These are phyloP conservation scores for Thyridium curvatum DNA, from an alignment of 2,329 filamentous ascomycete genomes.

Conservation along the genomic window DNA sequence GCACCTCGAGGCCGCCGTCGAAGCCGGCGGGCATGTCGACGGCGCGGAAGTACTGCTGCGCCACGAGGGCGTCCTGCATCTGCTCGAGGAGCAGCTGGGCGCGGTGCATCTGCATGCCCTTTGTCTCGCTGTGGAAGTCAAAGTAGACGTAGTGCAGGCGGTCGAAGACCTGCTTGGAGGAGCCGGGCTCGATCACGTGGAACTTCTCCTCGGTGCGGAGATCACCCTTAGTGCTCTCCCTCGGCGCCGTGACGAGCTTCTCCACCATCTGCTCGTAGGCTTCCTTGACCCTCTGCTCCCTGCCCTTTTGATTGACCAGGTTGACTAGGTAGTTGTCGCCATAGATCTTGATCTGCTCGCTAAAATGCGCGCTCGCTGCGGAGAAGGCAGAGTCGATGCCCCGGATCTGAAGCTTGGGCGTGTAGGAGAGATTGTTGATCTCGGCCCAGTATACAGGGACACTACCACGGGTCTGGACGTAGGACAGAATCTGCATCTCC, in stretches of 20 bases:
- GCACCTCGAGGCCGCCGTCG: conserved; percentile 69
- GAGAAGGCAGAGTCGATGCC: conserved; percentile 73
- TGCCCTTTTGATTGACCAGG: conserved; percentile 90
- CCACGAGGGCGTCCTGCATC: conserved; percentile 66
- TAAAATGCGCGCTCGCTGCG: conserved; percentile 81
- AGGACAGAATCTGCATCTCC: conserved; percentile 86
- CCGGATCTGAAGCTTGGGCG: conserved; percentile 81
- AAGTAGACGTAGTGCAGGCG: conserved; percentile 95
- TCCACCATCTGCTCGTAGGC: conserved; percentile 90
- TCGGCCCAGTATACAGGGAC: conserved; percentile 96
- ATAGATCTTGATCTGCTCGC: conserved; percentile 88
- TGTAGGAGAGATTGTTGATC: conserved; percentile 88
- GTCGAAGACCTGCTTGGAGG: conserved; percentile 53
- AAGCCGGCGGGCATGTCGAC: conserved; percentile 72
- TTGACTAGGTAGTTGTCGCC: conserved; percentile 98
- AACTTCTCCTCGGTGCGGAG: conserved; percentile 73
- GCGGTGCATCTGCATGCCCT: conserved; percentile 88
- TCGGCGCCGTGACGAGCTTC: conserved; percentile 62
- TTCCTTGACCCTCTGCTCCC: conserved; percentile 82
- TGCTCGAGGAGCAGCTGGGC: conserved; percentile 81
- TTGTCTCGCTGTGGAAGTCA: conserved; percentile 97
- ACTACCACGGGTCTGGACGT: conserved; percentile 93
- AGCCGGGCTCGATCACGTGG: conserved; percentile 62
- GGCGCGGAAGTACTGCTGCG: conserved; percentile 88
- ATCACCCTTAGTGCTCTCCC: conserved; percentile 61